phyloP scores from a whole-genome alignment of 148 eudicot genomes.

The Simmondsia chinensis region DNA sequence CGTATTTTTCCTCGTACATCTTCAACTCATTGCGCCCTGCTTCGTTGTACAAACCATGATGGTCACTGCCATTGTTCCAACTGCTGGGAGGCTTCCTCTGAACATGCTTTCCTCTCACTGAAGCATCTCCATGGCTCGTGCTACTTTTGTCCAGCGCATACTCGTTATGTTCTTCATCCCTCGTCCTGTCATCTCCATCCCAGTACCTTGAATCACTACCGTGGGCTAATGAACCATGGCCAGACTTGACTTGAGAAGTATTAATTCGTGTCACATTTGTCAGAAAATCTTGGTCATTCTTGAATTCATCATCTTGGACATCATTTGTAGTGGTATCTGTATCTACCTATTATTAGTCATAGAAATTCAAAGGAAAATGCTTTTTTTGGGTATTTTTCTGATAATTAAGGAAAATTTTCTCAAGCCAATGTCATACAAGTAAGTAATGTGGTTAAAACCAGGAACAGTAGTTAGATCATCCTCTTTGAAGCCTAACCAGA shows the following conservation, averaged over 20 bases:
- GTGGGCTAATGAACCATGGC: constrained; percentile 62
- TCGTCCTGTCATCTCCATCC: constrained; percentile 96
- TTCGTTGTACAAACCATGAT: constrained; percentile 75
- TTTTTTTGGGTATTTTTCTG: no score
- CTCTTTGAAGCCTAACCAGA: no score
- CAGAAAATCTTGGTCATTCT: constrained; percentile 71
- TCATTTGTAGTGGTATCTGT: constrained; percentile 37
- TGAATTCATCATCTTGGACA: constrained; percentile 45
- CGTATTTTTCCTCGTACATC: constrained; percentile 81
- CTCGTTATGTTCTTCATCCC: constrained; percentile 92
- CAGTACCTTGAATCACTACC: constrained; percentile 96
- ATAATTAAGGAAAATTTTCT: no score
- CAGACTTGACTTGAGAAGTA: constrained; percentile 49
- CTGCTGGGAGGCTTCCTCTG: constrained; percentile 20
- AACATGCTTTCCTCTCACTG: constrained; percentile 23
- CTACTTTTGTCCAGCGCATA: constrained; percentile 39
- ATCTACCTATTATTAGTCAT: constrained; percentile 17
- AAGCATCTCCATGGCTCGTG: constrained; percentile 19
- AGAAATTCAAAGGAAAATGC: constrained; percentile 9
- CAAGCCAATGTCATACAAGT: no score
- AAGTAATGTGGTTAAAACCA: no score
- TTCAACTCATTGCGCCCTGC: constrained; percentile 88
- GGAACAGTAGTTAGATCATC: no score
- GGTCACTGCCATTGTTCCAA: constrained; percentile 23
- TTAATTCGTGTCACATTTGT: constrained; percentile 65